These are phyloP conservation scores for Stachybotrys elegans DNA, from an alignment of 2,329 filamentous ascomycete genomes.

Conservation along the genomic window DNA sequence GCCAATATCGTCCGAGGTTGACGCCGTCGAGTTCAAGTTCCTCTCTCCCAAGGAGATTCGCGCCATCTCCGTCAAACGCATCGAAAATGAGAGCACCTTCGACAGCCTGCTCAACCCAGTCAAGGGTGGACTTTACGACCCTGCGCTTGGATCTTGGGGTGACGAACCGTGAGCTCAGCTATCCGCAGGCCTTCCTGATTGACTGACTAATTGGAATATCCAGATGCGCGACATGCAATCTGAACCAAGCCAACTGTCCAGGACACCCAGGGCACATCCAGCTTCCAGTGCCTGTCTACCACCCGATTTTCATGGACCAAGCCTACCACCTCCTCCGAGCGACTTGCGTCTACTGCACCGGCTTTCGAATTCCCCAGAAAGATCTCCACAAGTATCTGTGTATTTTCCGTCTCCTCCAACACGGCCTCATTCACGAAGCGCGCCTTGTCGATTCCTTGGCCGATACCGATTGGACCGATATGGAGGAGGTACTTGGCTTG, in stretches of 20 bases:
- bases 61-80: constrained; percentile 85
- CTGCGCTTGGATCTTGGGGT: constrained; percentile 83
- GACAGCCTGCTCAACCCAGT: constrained; percentile 86
- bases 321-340: constrained; percentile 78
- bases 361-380: constrained; percentile 72
- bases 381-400: constrained; percentile 76
- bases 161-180: constrained; percentile 62
- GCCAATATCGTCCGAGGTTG: constrained; percentile 77
- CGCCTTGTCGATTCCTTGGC: constrained; percentile 49
- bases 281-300: constrained; percentile 87
- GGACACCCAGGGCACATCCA: constrained; percentile 96
- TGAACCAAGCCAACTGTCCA: constrained; percentile 75
- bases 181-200: not conserved
- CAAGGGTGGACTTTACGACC: constrained; percentile 87
- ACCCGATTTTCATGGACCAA: constrained; percentile 95
- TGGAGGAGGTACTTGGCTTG: constrained; percentile 30
- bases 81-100: constrained; percentile 91
- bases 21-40: constrained; percentile 85
- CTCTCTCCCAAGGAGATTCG: constrained; percentile 79
- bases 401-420: constrained; percentile 79
- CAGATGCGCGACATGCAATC: constrained; percentile 89
- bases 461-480: constrained; percentile 32
- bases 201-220: constrained; percentile 4
- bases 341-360: constrained; percentile 87
- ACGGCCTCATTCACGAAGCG: constrained; percentile 72